Base-by-base conservation (phyloP, 257 asterid species). In the Scutellaria minor region DNA sequence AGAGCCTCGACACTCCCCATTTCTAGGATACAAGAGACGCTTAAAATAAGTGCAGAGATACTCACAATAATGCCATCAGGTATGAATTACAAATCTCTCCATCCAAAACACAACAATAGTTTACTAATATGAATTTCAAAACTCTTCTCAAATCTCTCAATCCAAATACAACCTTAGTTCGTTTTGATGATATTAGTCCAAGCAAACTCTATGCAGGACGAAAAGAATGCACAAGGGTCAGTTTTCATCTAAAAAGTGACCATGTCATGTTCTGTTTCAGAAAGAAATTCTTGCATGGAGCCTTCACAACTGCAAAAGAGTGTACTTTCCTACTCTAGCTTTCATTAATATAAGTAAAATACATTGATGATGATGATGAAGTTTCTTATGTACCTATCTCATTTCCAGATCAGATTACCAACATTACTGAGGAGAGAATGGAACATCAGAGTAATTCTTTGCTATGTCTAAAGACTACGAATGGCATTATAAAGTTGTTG, bases 1-100 rank as follows among this genome's bases (percentile, higher is more conserved):
- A 85, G 95, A 83, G 78, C 81, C 52, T 61, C 48, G 74, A 79
- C 50, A 41, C 78, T 81, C 39, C 76, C 87, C 46, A 51, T 68
- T 7, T 52, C 75, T 10, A 80, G 86, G 71, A 82, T 73, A 42
- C 85, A 82, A 15, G 78, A 82, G 45, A 77, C 74, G 80, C 82
- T 80, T 37, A 79, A 70, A 35, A 71, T 81, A 75, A 82, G 87
- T 56, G 79, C 85, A 18, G 85, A 82, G 75, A 79, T 86, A 74
- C 72, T 79, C 81, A 80, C 78, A 51, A 81, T 86, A 22, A 86
- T 81, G 85, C 87, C 92, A 63, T 86, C 92, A 69, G 91, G 91
- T 86, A 51, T 3, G 63, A 55, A 37, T 31, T 31, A 31, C 37
- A 31, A 31, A 31, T 31, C 37, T 31, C 37, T 31, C 37, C 37